phyloP scores from a whole-genome alignment of 352 stramenopile genomes.

The Globisporangium solare region DNA sequence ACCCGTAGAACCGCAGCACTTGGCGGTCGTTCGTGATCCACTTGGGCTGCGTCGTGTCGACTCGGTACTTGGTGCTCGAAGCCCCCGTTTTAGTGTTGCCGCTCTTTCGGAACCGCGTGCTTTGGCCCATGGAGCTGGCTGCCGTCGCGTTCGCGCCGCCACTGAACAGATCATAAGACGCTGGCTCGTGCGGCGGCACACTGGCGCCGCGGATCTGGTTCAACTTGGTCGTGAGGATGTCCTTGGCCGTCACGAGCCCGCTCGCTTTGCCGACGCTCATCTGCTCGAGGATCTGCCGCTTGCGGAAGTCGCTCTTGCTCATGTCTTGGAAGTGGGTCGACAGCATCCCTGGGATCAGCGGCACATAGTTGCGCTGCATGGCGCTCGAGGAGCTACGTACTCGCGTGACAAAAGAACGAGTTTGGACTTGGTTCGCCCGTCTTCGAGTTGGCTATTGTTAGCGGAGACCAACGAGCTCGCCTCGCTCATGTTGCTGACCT shows the following conservation, averaged over 20 bases:
- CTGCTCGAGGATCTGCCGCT: constrained; percentile 54
- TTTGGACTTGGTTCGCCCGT: constrained; percentile 6
- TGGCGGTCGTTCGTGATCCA: constrained; percentile 75
- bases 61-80: constrained; percentile 37
- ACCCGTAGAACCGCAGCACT: constrained; percentile 90
- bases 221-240: constrained; percentile 16
- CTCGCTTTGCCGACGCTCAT: constrained; percentile 48
- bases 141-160: not conserved
- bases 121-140: not conserved
- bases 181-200: not conserved
- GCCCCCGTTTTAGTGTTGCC: constrained; percentile 1
- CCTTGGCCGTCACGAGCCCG: constrained; percentile 2
- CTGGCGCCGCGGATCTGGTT: not conserved
- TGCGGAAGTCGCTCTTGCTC: constrained; percentile 45
- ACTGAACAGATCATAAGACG: not conserved
- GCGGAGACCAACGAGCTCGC: too few relatives aligned
- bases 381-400: not conserved
- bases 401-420: too few relatives aligned
- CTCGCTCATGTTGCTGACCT: too few relatives aligned
- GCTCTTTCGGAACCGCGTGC: not conserved
- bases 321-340: constrained; percentile 48
- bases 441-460: too few relatives aligned
- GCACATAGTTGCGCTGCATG: constrained; percentile 17
- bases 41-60: constrained; percentile 38
- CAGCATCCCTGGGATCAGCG: constrained; percentile 52